phyloP scores from a whole-genome alignment of 2,329 filamentous ascomycete species.

The Fusarium tjaetaba region DNA sequence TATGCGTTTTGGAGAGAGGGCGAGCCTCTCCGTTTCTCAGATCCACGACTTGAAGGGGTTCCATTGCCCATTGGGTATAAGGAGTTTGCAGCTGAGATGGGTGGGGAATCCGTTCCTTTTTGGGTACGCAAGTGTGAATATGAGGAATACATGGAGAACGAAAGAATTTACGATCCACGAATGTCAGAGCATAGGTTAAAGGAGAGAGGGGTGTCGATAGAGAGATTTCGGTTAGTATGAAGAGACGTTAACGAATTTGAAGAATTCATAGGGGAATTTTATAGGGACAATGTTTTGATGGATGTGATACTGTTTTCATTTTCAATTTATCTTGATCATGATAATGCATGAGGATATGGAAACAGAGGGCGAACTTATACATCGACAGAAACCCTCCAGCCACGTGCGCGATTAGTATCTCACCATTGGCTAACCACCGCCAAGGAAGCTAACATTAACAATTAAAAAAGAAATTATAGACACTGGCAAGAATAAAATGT shows the following conservation, averaged over 20 bases:
- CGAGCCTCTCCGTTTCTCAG: too few relatives aligned
- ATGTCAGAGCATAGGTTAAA: not conserved
- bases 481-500: not conserved
- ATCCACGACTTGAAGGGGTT: too few relatives aligned
- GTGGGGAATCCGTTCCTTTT: too few relatives aligned
- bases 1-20: too few relatives aligned
- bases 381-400: not conserved
- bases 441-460: not conserved
- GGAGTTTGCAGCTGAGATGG: too few relatives aligned
- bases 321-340: not conserved
- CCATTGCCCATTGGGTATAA: too few relatives aligned
- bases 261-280: not conserved
- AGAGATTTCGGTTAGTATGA: not conserved
- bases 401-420: accelerated
- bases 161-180: not conserved
- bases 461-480: too few relatives aligned
- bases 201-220: not conserved
- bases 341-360: not conserved
- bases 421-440: not conserved
- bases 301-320: too few relatives aligned
- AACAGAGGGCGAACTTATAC: not conserved
- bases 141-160: too few relatives aligned
- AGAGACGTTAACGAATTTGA: too few relatives aligned
- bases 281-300: not conserved
- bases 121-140: too few relatives aligned